A percentile compares a stretch with the other conserved stretches of the same genome.
phyloP scores from a whole-genome alignment of 768 basidiomycete species.

The Boletus sp. region DNA sequence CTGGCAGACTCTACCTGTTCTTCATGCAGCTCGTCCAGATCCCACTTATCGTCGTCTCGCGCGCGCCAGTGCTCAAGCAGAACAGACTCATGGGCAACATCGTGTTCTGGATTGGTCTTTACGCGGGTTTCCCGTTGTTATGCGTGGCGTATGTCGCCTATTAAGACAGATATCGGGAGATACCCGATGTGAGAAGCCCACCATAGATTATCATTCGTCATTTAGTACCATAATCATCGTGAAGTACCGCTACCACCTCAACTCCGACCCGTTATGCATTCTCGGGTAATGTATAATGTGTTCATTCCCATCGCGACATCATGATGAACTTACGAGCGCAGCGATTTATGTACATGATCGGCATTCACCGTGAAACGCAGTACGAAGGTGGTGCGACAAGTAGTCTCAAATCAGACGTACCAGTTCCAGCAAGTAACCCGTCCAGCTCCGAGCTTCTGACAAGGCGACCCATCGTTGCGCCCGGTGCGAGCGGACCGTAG shows the following conservation, averaged over 20 bases:
- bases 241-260: background rate
- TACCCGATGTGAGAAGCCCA: slow-evolving; percentile 2
- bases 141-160: slow-evolving; percentile 74
- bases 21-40: slow-evolving; percentile 84
- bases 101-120: slow-evolving; percentile 93
- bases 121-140: slow-evolving; percentile 89
- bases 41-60: slow-evolving; percentile 82
- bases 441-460: no score
- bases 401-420: no score
- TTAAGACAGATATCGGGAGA: slow-evolving; percentile 29
- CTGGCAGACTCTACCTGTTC: slow-evolving; percentile 79
- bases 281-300: background rate
- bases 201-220: background rate
- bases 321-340: background rate
- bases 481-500: no score
- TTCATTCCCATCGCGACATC: background rate
- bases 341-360: background rate
- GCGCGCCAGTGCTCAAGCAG: slow-evolving; percentile 71
- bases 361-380: background rate
- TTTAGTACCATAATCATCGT: background rate
- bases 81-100: slow-evolving; percentile 83
- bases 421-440: no score
- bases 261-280: background rate
- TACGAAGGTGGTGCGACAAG: no score
- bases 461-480: no score